Conservation (phyloP, 495 filamentous ascomycete species). For the Penicillium alfredii region DNA sequence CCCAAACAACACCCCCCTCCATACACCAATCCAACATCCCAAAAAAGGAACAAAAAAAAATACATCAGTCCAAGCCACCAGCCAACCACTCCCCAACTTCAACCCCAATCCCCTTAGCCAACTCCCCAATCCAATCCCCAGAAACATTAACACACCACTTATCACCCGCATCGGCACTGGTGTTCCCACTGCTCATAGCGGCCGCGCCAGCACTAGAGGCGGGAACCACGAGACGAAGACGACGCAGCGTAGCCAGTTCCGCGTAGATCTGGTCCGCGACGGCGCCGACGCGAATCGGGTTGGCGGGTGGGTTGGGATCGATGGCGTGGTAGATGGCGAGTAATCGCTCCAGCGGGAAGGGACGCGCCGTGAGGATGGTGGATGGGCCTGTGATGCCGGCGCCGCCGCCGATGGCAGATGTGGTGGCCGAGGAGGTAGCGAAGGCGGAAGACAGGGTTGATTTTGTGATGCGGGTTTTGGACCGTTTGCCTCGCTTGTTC, state of each 20-base stretch:
- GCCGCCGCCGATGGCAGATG: constrained; percentile 29
- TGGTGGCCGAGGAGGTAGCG: constrained; percentile 35
- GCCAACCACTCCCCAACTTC: constrained; percentile 47
- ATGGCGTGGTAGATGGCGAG: constrained; percentile 82
- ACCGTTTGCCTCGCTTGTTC: constrained; percentile 32
- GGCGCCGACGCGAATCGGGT: constrained; percentile 40
- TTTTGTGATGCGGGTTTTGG: constrained; percentile 47
- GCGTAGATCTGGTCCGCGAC: constrained; percentile 59
- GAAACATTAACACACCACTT: constrained; percentile 46
- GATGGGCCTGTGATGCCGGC: constrained; percentile 55
- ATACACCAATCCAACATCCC: neutral
- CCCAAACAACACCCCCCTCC: constrained; percentile 6
- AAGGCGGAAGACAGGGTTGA: constrained; percentile 37
- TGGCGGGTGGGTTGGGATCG: constrained; percentile 55
- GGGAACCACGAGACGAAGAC: constrained; percentile 67
- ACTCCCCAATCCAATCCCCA: constrained; percentile 43
- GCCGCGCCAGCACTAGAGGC: constrained; percentile 39
- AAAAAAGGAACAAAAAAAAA: neutral
- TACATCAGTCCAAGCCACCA: constrained; percentile 36
- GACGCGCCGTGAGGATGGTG: constrained; percentile 65
- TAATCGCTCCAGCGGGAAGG: constrained; percentile 82
- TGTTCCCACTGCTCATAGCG: constrained; percentile 33
- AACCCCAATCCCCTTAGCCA: constrained; percentile 43
- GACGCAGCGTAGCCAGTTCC: constrained; percentile 74
- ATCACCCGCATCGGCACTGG: constrained; percentile 36